Conservation (phyloP, 345 rosid genomes). For the Salix caprea region DNA sequence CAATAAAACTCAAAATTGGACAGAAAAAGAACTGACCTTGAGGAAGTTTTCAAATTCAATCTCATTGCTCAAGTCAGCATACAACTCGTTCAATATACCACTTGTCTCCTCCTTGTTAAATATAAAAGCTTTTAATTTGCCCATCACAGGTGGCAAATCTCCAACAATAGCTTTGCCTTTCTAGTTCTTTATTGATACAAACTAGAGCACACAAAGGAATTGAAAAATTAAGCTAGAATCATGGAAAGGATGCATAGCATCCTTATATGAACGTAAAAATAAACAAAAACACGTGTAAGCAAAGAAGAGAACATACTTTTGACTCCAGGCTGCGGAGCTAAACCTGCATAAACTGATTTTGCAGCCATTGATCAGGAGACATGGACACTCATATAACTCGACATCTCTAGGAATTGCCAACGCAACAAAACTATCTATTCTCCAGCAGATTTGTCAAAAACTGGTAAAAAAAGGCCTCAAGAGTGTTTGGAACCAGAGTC, state of each 20-base stretch:
- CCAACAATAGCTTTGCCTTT: no score
- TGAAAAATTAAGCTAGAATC: not conserved
- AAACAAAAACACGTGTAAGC: not conserved
- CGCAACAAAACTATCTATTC: slow-evolving; percentile 12
- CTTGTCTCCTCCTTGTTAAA: no score
- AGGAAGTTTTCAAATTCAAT: no score
- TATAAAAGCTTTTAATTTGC: no score
- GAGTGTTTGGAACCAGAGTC: slow-evolving; percentile 21
- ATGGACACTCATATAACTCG: not conserved
- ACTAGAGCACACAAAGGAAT: not conserved
- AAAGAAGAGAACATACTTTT: slow-evolving; percentile 42
- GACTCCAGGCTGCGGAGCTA: slow-evolving; percentile 81
- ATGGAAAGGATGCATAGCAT: not conserved
- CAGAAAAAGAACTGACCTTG: no score
- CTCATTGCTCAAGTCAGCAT: no score
- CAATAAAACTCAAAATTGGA: no score
- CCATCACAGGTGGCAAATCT: no score
- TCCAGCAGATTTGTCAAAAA: slow-evolving; percentile 2
- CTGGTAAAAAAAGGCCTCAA: slow-evolving; percentile 11
- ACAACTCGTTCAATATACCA: no score
- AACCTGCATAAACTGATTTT: slow-evolving; percentile 81
- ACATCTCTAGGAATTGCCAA: slow-evolving; percentile 25
- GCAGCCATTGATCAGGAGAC: slow-evolving; percentile 50
- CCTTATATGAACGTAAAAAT: not conserved
- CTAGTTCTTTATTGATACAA: no score